Percentiles rank a stretch among this genome's conserved stretches.
Conservation (phyloP, 2,329 filamentous ascomycete genomes). For the Colletotrichum limetticola region DNA sequence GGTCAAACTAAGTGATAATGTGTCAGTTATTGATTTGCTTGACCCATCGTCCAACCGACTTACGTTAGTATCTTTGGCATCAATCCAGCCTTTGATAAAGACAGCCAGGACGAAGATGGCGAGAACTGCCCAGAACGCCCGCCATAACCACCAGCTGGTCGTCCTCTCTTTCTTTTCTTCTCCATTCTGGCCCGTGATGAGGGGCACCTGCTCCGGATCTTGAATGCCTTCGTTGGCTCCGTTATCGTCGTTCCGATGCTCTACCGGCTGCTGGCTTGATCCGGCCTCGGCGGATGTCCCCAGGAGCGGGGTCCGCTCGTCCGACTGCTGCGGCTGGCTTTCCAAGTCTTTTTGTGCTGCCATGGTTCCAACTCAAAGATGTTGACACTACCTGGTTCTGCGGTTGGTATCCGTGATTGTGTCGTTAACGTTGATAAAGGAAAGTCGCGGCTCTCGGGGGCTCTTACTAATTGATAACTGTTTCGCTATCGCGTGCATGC, state of each 20-base stretch:
- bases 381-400: not conserved
- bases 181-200: constrained; percentile 7
- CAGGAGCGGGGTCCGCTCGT: constrained; percentile 40
- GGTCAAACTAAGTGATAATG: constrained; percentile 50
- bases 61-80: constrained; percentile 53
- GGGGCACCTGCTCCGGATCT: constrained; percentile 27
- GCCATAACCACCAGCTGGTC: constrained; percentile 47
- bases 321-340: constrained; percentile 15
- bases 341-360: constrained; percentile 14
- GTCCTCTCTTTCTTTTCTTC: constrained; percentile 19
- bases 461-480: constrained; percentile 20
- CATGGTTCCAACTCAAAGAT: constrained; percentile 8
- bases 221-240: constrained; percentile 5
- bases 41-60: constrained; percentile 11
- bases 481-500: constrained; percentile 32
- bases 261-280: not conserved
- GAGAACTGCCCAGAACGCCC: constrained; percentile 48
- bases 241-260: constrained; percentile 15
- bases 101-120: constrained; percentile 45
- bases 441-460: constrained; percentile 16
- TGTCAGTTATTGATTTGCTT: not conserved
- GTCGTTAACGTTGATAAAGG: not conserved
- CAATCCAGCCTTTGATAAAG: constrained; percentile 59
- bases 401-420: not conserved
- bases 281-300: constrained; percentile 6